Evolutionary conservation across 768 basidiomycete genomes (phyloP), one percentile per base, ranked within the genome.

Genomic region (Termitomyces titanicus): DNA sequence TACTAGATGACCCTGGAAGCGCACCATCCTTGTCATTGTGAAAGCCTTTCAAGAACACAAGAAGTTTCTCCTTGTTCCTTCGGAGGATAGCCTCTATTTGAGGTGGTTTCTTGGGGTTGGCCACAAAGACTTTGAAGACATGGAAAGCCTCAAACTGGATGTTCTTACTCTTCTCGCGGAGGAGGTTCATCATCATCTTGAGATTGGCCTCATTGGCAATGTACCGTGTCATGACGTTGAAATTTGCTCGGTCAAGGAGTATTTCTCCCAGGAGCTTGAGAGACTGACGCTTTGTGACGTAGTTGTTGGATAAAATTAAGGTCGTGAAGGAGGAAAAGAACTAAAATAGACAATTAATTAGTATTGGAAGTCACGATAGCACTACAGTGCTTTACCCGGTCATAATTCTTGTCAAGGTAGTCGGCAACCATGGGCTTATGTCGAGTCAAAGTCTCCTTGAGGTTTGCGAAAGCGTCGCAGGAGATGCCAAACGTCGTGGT

Each of bases 111-210:
- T 97, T 97, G 27, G 97, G 97, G 68, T 99, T 99, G 35, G 97
- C 97, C 38, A 99, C 97, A 64, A 99, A 99, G 13, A 99, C 96
- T 84, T 98, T 99, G 83, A 99, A 99, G 37, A 99, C 97, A 65
- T 99, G 97, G 74, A 99, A 99, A 3, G 97, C 96, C 70, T 99
- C 97, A 54, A 98, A 99, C 70, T 99, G 97, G 44, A 99, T 98
- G 71, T 99, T 99, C 80, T 94, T 92, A 81, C 95, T 98, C 82
- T 95, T 97, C 70, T 98, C 94, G 58, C 95, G 83, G 53, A 99
- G 77, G 53, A 98, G 81, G 71, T 98, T 98, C 97, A 99, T 99
- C 93, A 99, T 97, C 88, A 96, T 92, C 86, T 98, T 98, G 60
- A 99, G 80, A 69, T 98, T 99, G 27, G 86, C 88, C 67, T 98